Base-by-base conservation (phyloP, 1,284 basidiomycete genomes). In the Naganishia liquefaciens region DNA sequence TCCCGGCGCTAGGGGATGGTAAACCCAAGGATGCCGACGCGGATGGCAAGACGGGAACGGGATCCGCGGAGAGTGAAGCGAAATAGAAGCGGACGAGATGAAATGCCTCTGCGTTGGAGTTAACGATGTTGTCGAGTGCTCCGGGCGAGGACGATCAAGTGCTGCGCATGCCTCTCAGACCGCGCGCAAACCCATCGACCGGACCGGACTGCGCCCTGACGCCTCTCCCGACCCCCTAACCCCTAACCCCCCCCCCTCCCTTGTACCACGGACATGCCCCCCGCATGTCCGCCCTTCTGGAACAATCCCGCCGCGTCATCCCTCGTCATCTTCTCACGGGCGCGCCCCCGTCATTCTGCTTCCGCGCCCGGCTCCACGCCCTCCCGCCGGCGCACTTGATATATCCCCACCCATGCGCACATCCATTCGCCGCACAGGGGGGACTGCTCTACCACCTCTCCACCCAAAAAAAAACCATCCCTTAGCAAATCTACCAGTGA, bases 1-100 rank as follows among this genome's bases (percentile, higher is more conserved):
- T 50, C 46, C 57, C 57, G 17, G 57, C 57, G 25, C 30, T 60
- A 9, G 55, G 55, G 4, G 55, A 58, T 25, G 37, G 13, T 17
- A 42, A 50, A 23, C 42, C 13, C 27, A 57, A 21, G 54, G 40
- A 57, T 42, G n/a, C 21, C 3, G 28, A 51, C 49, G n/a, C n/a
- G n/a, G n/a, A n/a, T n/a, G n/a, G 33, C 33, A 0, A 13, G 33
- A 37, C n/a, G n/a, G n/a, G n/a, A n/a, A n/a, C n/a, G 33, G 33
- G 33, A 37, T 37, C 33, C 9, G 33, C 13, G 33, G 33, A 37
- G 33, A 13, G 10, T 37, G 33, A 37, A 37, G 33, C 10, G 33
- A 37, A 37, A 37, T 37, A 37, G 33, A 37, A 37, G 33, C n/a
- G n/a, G n/a, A n/a, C n/a, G n/a, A n/a, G n/a, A n/a, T n/a, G n/a